Percentiles rank a stretch among this genome's conserved stretches.
These are phyloP conservation scores for Dendryphion nanum DNA, from an alignment of 2,329 filamentous ascomycete genomes.

Conservation along the genomic window DNA sequence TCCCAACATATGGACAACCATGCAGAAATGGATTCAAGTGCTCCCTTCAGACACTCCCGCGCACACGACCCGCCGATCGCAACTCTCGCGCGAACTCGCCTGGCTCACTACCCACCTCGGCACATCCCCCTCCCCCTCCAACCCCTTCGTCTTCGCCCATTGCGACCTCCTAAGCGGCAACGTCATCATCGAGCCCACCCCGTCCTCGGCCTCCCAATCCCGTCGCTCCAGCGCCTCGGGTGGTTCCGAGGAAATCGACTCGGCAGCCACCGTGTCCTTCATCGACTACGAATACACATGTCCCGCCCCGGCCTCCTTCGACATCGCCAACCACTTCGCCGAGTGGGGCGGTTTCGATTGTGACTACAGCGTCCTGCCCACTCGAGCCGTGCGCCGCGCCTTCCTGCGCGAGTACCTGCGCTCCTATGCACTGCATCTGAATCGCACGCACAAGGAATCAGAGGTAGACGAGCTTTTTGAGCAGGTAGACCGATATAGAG, in stretches of 20 bases:
- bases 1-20: slow-evolving; percentile 92
- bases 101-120: slow-evolving; percentile 70
- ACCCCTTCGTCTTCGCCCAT: slow-evolving; percentile 87
- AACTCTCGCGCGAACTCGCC: slow-evolving; percentile 72
- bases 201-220: slow-evolving; percentile 32
- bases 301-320: slow-evolving; percentile 90
- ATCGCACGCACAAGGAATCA: slow-evolving; percentile 44
- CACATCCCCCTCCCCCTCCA: slow-evolving; percentile 61
- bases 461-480: slow-evolving; percentile 69
- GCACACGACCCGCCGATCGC: slow-evolving; percentile 65
- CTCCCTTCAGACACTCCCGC: slow-evolving; percentile 71
- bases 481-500: slow-evolving; percentile 85
- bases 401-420: slow-evolving; percentile 84
- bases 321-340: slow-evolving; percentile 96
- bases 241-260: slow-evolving; percentile 22
- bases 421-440: slow-evolving; percentile 58
- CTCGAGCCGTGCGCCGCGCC: slow-evolving; percentile 68
- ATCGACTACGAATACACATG: slow-evolving; percentile 99
- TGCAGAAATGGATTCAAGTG: slow-evolving; percentile 93
- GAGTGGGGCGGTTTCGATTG: slow-evolving; percentile 98
- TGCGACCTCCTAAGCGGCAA: slow-evolving; percentile 96
- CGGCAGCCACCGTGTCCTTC: slow-evolving; percentile 53
- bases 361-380: slow-evolving; percentile 81
- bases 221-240: slow-evolving; percentile 31
- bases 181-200: slow-evolving; percentile 73